Evolutionary conservation across 257 asterid species (phyloP), one percentile per base, ranked within the genome.

Genomic region (Nicotiana undulata): DNA sequence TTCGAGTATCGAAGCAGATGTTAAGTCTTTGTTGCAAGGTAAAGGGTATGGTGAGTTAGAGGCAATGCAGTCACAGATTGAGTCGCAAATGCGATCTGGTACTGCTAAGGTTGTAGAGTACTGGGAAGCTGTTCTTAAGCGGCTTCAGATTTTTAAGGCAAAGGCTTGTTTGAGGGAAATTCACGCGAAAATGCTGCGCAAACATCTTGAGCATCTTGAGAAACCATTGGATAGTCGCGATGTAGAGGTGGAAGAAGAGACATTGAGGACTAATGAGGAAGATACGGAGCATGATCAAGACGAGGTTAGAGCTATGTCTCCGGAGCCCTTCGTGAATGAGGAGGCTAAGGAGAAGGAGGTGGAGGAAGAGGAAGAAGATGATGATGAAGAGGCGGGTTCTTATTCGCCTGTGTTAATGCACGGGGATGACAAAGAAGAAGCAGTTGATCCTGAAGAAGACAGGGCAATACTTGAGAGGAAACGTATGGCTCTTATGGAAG

Each of bases 361-460:
- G 11, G 63, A 49, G 9, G 65, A 0, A 22, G 76, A 44, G n/a
- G 82, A 79, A 6, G 82, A 63, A 13, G 52, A 26, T 0, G 76
- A 79, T 0, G 82, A 79, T 63, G 82, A 46, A 24, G 72, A 28
- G 15, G 94, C 83, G 12, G 97, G 97, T 80, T 95, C 94, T 75
- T 93, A 89, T 89, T 95, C 98, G 28, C 99, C 99, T 4, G 91
- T 91, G 74, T 81, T 93, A 79, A 72, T 92, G 88, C 92, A 91
- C 52, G 97, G 83, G 46, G 98, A 93, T 84, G 98, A 92, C 52
- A 88, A 90, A 85, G 99, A 92, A 88, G 97, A 93, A 76, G 98
- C 96, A 66, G 82, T 93, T 86, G 97, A 95, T 87, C 98, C 99
- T 84, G 99, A 92, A 79, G 98, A 88, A 84, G 99, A 95, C 89